Evolutionary conservation across 306 rosid species (phyloP).

Genomic region (Leucaena leucocephala): DNA sequence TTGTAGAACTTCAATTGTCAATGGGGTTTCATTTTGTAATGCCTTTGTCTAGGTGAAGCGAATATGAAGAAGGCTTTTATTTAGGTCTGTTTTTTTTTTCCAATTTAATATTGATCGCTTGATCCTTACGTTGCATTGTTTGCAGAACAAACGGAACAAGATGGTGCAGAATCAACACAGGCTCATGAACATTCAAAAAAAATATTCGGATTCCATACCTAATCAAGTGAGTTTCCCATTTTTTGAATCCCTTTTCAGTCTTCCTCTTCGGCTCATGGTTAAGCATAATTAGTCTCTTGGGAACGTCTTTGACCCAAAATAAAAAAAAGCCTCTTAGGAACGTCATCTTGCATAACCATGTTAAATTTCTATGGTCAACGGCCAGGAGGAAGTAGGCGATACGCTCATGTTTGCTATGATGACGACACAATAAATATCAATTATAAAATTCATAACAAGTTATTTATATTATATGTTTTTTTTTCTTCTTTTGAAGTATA

Average conservation of each 20-base stretch:
- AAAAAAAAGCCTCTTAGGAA: neutral
- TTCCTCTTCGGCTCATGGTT: slow-evolving; percentile 10
- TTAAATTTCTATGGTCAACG: neutral
- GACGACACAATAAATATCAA: neutral
- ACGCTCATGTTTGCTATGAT: neutral
- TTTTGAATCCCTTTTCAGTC: neutral
- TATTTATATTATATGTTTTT: neutral
- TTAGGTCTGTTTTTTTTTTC: neutral
- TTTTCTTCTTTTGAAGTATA: slow-evolving; percentile 4
- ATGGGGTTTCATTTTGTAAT: neutral
- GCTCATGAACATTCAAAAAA: slow-evolving; percentile 42
- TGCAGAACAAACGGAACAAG: slow-evolving; percentile 55
- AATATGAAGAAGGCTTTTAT: neutral
- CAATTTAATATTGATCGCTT: neutral
- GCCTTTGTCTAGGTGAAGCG: slow-evolving; percentile 1
- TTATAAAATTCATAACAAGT: neutral
- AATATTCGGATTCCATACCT: slow-evolving; percentile 37
- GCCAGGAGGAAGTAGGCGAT: neutral
- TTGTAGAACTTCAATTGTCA: neutral
- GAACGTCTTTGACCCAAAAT: neutral
- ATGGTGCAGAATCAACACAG: slow-evolving; percentile 45
- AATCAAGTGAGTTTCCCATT: slow-evolving; percentile 53
- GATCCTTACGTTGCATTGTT: slow-evolving; percentile 39
- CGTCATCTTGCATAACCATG: neutral
- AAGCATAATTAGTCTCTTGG: neutral